Base-by-base conservation (phyloP, 768 basidiomycete species). In the Neoboletus subvelutipes region DNA sequence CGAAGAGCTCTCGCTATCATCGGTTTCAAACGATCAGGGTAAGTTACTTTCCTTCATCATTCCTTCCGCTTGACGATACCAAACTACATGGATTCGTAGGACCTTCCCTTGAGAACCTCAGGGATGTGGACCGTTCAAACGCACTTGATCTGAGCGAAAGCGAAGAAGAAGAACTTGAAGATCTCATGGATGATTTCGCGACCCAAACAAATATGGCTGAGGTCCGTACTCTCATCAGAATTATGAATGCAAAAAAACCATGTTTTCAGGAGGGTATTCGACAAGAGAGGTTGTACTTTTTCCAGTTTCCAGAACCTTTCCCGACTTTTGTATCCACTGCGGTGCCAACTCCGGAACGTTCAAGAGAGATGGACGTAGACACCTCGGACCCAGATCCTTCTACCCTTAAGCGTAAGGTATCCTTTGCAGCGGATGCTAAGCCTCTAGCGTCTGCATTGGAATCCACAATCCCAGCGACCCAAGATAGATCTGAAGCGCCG, bases 231-330 rank as follows among this genome's bases (percentile, higher is more conserved):
- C 41, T 36, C 45, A 36, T 42, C 29, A 20, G 13, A n/a, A 41
- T 46, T 20, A 39, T 28, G 52, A 46, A 50, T 40, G 20, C 26
- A 24, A 18, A 22, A 46, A 39, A 58, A 22, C 1, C n/a, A 7
- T 50, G 31, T 42, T 18, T 45, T 22, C 63, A 87, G 84, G 82
- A 76, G 28, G 68, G 75, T 49, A 61, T 80, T 37, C 78, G 78
- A 51, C 85, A 84, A 70, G 87, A 91, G 52, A 78, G 81, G 20
- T 74, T 96, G 4, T 96, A 90, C 66, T 87, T 94, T 63, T 94
- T 96, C 75, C 93, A 95, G 67, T 96, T 96, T 65, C 94, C 94
- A 0, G 70, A 77, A 10, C 90, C 92, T 0, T 94, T 97, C 72
- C 93, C 94, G 0, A 79, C 76, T 5, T 94, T 94, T 73, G 56